These are phyloP conservation scores for Ligustrum vulgare DNA, from an alignment of 257 asterid species.

Conservation along the genomic window DNA sequence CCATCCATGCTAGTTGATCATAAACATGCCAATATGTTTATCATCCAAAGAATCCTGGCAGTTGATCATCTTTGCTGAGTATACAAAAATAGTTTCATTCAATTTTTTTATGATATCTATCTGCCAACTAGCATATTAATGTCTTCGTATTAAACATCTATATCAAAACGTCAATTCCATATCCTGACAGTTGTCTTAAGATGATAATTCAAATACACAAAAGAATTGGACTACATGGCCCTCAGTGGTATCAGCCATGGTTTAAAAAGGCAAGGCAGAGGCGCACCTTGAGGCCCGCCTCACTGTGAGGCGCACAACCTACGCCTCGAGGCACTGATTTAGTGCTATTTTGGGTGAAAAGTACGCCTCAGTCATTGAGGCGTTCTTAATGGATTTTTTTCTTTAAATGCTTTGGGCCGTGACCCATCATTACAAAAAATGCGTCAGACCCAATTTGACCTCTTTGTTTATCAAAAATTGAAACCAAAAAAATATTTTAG, in stretches of 20 bases:
- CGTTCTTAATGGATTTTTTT: too few species aligned
- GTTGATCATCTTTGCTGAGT: not conserved
- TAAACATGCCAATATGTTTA: not conserved
- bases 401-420: too few species aligned
- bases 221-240: constrained; percentile 1
- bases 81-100: not conserved
- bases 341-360: too few species aligned
- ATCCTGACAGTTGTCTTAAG: not conserved
- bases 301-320: too few species aligned
- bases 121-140: not conserved
- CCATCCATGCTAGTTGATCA: not conserved
- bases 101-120: not conserved
- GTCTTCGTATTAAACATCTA: not conserved
- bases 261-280: too few species aligned
- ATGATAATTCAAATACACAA: not conserved
- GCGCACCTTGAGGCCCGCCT: too few species aligned
- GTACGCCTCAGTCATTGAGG: too few species aligned
- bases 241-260: not conserved
- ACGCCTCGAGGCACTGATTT: too few species aligned
- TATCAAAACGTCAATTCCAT: not conserved
- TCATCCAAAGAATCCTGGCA: not conserved
- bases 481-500: too few species aligned
- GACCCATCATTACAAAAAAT: too few species aligned
- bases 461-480: too few species aligned
- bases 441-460: too few species aligned